Percentiles rank a stretch among this genome's conserved stretches.
Evolutionary conservation across 306 rosid species (phyloP).

Genomic region (Coriaria nepalensis): DNA sequence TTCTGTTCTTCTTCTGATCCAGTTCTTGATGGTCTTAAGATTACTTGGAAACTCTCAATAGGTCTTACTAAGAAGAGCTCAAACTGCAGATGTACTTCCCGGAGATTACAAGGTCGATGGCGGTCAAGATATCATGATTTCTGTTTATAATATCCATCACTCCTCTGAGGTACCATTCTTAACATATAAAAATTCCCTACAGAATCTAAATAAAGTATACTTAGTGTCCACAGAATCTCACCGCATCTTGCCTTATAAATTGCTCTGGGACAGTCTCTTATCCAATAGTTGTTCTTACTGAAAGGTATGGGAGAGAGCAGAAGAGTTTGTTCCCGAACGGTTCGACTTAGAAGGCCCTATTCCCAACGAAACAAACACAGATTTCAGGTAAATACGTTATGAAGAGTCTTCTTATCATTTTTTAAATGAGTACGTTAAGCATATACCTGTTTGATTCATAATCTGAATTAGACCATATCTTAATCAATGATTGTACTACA

Average conservation of each 20-base stretch:
- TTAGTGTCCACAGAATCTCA: not conserved
- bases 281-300: slow-evolving; percentile 20
- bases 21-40: not conserved
- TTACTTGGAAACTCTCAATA: slow-evolving; percentile 19
- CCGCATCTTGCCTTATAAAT: not conserved
- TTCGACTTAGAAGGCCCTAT: slow-evolving; percentile 69
- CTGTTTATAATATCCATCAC: slow-evolving; percentile 82
- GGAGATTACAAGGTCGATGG: slow-evolving; percentile 74
- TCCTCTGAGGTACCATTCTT: slow-evolving; percentile 62
- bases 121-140: slow-evolving; percentile 96
- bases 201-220: slow-evolving; percentile 1
- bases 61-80: slow-evolving; percentile 95
- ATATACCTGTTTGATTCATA: no score
- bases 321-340: slow-evolving; percentile 83
- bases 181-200: no score
- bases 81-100: slow-evolving; percentile 68
- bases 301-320: slow-evolving; percentile 92
- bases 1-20: slow-evolving; percentile 3
- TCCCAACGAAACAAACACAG: slow-evolving; percentile 82
- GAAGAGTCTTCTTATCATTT: no score
- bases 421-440: no score
- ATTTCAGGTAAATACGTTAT: slow-evolving; percentile 46
- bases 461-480: not conserved
- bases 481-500: slow-evolving; percentile 24
- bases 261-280: slow-evolving; percentile 7